These are phyloP conservation scores for Mitragyna speciosa DNA, from an alignment of 257 asterid species.

Conservation along the genomic window DNA sequence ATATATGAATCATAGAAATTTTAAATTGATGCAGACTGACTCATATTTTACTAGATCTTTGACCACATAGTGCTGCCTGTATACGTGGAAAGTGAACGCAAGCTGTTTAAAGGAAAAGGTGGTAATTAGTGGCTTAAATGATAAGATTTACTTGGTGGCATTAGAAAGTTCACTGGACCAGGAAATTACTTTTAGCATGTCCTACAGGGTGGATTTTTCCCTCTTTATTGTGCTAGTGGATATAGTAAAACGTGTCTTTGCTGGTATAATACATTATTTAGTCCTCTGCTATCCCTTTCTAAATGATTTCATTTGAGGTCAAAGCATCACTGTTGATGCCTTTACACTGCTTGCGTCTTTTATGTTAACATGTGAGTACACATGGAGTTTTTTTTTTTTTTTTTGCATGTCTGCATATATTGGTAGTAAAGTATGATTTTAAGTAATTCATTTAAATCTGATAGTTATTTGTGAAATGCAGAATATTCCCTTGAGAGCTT, in stretches of 20 bases:
- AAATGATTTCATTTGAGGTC: neutral
- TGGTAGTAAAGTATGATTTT: neutral
- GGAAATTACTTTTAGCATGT: neutral
- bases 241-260: neutral
- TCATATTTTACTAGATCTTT: neutral
- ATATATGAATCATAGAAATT: neutral
- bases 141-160: neutral
- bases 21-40: neutral
- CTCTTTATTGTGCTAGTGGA: neutral
- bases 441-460: neutral
- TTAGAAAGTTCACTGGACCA: neutral
- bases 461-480: constrained; percentile 22
- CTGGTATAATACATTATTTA: neutral
- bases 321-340: neutral
- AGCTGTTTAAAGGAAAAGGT: neutral
- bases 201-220: neutral
- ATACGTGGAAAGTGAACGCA: neutral
- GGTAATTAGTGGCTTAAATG: neutral
- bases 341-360: neutral
- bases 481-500: constrained; percentile 40
- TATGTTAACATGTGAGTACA: neutral
- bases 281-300: neutral
- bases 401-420: neutral
- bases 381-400: neutral
- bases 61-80: neutral